Evolutionary conservation across 768 basidiomycete species (phyloP).

Genomic region (Lanmaoa pseudosensibilis): DNA sequence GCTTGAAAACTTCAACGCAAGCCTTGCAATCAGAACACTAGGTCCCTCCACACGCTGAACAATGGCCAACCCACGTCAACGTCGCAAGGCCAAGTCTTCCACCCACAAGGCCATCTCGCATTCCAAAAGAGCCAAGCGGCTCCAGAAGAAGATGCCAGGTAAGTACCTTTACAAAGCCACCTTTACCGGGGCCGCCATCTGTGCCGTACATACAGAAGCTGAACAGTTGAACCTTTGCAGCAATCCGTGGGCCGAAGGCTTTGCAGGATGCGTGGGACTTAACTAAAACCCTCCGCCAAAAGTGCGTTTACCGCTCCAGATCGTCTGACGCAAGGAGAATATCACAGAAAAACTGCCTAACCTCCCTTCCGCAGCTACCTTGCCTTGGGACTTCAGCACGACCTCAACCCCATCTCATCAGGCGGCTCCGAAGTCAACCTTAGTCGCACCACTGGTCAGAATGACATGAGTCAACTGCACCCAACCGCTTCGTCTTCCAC

Average conservation of each 20-base stretch:
- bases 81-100: conserved; percentile 79
- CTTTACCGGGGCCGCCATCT: not conserved
- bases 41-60: not conserved
- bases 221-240: conserved; percentile 36
- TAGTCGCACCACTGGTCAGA: not conserved
- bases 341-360: not conserved
- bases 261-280: conserved; percentile 88
- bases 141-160: conserved; percentile 79
- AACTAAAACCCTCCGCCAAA: conserved; percentile 85
- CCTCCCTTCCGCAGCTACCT: conserved; percentile 55
- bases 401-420: conserved; percentile 63
- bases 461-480: not conserved
- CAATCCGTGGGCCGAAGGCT: conserved; percentile 77
- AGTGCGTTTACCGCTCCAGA: conserved; percentile 52
- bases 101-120: conserved; percentile 73
- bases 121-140: conserved; percentile 70
- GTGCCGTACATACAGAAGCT: conserved; percentile 5
- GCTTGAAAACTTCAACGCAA: conserved; percentile 9
- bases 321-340: not conserved
- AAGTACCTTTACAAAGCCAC: conserved; percentile 22
- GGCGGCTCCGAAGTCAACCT: conserved; percentile 62
- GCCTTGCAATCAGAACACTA: not conserved
- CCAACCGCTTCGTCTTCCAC: not conserved
- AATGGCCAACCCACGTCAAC: conserved; percentile 95
- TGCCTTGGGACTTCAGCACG: conserved; percentile 69